Percentiles rank a stretch among this genome's conserved stretches.
These are phyloP conservation scores for Xanthoparmelia taractica DNA, from an alignment of 495 filamentous ascomycete genomes.

Conservation along the genomic window DNA sequence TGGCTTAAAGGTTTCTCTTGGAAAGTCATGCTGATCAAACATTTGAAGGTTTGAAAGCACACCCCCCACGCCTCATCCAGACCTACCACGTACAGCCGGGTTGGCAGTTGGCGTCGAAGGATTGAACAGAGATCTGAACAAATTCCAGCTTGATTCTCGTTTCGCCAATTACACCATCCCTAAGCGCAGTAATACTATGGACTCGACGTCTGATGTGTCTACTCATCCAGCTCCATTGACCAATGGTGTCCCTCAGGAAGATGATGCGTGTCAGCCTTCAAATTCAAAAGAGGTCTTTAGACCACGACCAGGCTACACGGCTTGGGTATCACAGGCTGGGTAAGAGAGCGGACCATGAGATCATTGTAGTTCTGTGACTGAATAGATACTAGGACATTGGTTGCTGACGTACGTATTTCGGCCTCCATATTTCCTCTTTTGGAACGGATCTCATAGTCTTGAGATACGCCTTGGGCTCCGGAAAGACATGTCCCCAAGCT, in stretches of 20 bases:
- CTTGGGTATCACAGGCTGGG: constrained; percentile 53
- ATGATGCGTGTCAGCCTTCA: constrained; percentile 46
- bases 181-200: constrained; percentile 53
- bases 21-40: not conserved
- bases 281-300: constrained; percentile 54
- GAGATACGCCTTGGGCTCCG: not conserved
- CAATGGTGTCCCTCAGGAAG: constrained; percentile 4
- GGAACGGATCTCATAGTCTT: not conserved
- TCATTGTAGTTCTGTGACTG: not conserved
- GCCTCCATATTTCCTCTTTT: not conserved
- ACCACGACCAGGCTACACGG: constrained; percentile 86
- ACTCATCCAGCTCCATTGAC: constrained; percentile 9
- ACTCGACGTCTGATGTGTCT: constrained; percentile 44
- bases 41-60: constrained; percentile 65
- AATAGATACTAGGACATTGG: constrained; percentile 53
- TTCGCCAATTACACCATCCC: constrained; percentile 34
- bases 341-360: not conserved
- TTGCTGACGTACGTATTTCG: constrained; percentile 53
- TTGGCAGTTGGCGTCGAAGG: constrained; percentile 56
- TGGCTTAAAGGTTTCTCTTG: not conserved
- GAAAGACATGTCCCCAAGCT: not conserved
- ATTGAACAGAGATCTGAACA: constrained; percentile 58
- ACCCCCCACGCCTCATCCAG: constrained; percentile 70
- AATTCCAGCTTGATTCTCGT: constrained; percentile 47
- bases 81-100: constrained; percentile 44